Conservation (phyloP, 1,284 basidiomycete genomes). For the Rhodotorula sp. region DNA sequence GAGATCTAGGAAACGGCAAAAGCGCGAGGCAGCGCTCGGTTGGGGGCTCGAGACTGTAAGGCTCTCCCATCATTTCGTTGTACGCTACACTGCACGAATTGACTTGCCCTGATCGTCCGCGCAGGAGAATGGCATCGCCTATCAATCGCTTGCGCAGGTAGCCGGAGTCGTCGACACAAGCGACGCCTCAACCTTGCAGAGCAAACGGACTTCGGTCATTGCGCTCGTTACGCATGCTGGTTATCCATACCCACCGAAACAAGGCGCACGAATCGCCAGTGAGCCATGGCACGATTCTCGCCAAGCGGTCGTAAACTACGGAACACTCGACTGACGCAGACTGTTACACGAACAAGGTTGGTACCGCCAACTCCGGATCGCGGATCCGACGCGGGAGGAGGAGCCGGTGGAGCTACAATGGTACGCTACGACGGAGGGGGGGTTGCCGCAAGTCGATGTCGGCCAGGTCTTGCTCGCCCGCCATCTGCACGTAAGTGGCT, state of each 20-base stretch:
- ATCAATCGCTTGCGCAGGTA: constrained; percentile 3
- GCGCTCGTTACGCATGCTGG: too few relatives aligned
- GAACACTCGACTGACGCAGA: neutral
- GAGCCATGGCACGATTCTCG: too few relatives aligned
- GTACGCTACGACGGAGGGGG: constrained; percentile 3
- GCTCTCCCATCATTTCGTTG: neutral
- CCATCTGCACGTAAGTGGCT: neutral
- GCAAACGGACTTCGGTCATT: neutral
- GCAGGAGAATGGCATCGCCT: neutral
- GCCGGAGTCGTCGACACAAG: neutral
- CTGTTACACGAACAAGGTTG: neutral
- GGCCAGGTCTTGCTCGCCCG: constrained; percentile 3
- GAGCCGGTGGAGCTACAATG: constrained; percentile 13
- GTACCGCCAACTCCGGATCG: constrained; percentile 1
- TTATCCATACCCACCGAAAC: too few relatives aligned
- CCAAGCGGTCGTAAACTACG: too few relatives aligned
- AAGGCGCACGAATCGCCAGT: too few relatives aligned
- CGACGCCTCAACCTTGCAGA: neutral
- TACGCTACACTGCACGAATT: neutral
- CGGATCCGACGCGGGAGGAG: neutral
- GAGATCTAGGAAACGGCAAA: constrained; percentile 2
- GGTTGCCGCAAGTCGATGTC: neutral
- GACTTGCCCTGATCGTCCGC: neutral
- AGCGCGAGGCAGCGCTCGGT: constrained; percentile 1
- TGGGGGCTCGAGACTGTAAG: constrained; percentile 2